Evolutionary conservation across 805 yeast genomes (phyloP), one percentile per base, ranked within the genome.

Genomic region (Hanseniaspora lindneri): DNA sequence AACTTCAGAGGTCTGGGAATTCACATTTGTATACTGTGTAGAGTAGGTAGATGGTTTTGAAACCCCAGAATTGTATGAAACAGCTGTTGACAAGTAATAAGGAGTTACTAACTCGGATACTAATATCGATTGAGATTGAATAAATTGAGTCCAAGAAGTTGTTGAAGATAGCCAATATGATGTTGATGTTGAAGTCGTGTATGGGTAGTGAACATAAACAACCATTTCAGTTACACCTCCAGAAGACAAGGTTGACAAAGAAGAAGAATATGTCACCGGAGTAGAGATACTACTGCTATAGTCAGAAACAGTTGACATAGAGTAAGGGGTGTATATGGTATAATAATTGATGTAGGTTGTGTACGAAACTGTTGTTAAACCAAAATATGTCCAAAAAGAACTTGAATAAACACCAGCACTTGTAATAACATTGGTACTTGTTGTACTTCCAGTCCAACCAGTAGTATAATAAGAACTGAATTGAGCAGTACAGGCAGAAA

Each of bases 401-500:
- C 21, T 14, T 41, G 39, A 10, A 46, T 47, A 16, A 25, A 21
- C 8, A 24, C 53, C 51, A 28, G 44, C 39, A 47, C 53, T 53
- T 33, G 53, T 39, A 13, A 30, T 39, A 29, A 49, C 20, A 24
- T 36, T 20, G 17, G 40, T 39, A 13, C 28, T 29, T 16, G 54
- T 50, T 32, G 28, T 39, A 4, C 50, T 43, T 28, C 52, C 44
- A 11, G 53, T 44, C 44, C 53, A 47, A 19, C 44, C 53, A 14
- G 44, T 37, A 3, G 56, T 53, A 16, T 16, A 20, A 51, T 39
- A 39, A 51, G 37, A 3, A 17, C 33, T 41, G 11, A 29, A 20
- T 21, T 40, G 49, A 16, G 46, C 35, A 29, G 44, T 37, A 27
- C 39, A 29, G 47, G 19, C 2, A 21, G 48, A 39, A 14, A 42